Percentiles rank a stretch among this genome's conserved stretches.
Evolutionary conservation across 1,284 basidiomycete genomes (phyloP).

Genomic region (Coriolopsis trogii): DNA sequence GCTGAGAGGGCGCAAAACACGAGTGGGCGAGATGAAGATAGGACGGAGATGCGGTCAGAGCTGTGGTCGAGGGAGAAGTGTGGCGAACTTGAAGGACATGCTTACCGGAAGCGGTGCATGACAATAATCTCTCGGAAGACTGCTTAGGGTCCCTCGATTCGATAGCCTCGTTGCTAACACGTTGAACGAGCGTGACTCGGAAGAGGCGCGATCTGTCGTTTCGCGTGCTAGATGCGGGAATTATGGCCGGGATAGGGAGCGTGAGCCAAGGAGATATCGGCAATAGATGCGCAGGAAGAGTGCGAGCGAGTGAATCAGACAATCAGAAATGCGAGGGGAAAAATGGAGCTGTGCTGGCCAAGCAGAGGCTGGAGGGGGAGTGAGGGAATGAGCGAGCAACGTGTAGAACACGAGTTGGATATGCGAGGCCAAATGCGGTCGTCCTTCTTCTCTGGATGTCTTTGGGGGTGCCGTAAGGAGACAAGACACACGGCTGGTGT

Average conservation of each 20-base stretch:
- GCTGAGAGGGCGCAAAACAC: conserved; percentile 31
- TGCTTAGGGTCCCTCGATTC: conserved; percentile 27
- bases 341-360: conserved; percentile 7
- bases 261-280: conserved; percentile 26
- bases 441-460: conserved; percentile 19
- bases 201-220: conserved; percentile 17
- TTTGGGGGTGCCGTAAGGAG: conserved; percentile 20
- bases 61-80: conserved; percentile 28
- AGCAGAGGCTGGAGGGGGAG: conserved; percentile 16
- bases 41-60: conserved; percentile 11
- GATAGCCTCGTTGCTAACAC: conserved; percentile 65
- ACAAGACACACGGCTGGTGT: neutral
- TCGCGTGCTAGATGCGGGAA: conserved; percentile 14
- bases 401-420: conserved; percentile 71
- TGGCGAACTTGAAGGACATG: conserved; percentile 28
- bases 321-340: conserved; percentile 22
- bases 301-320: conserved; percentile 20
- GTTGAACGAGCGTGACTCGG: conserved; percentile 43
- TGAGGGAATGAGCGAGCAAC: conserved; percentile 56
- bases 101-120: conserved; percentile 85
- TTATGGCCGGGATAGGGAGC: conserved; percentile 17
- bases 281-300: conserved; percentile 13
- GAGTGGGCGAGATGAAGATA: conserved; percentile 13
- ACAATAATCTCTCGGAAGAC: conserved; percentile 29
- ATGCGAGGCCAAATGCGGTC: conserved; percentile 18